Conservation (phyloP, 2,329 filamentous ascomycete genomes). For the Dothiorella sarmentorum region DNA sequence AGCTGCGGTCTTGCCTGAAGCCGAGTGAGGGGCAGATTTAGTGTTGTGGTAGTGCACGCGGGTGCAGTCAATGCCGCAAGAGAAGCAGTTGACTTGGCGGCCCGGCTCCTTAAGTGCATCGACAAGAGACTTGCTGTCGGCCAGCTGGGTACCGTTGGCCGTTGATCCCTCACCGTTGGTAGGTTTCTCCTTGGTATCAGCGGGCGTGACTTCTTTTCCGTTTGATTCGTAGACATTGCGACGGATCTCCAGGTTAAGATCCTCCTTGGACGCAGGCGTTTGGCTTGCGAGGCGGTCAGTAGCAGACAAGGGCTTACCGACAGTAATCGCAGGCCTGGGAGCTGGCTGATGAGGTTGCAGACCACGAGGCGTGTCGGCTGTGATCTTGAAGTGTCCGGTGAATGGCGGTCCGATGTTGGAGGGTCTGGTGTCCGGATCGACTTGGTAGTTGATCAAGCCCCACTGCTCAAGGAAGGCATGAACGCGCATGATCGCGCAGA, state of each 20-base stretch:
- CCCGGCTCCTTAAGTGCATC: slow-evolving; percentile 59
- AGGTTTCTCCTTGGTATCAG: slow-evolving; percentile 61
- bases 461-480: slow-evolving; percentile 98
- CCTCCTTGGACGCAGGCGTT: slow-evolving; percentile 65
- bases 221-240: slow-evolving; percentile 94
- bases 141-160: slow-evolving; percentile 63
- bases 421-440: slow-evolving; percentile 91
- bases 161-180: slow-evolving; percentile 59
- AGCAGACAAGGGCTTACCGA: slow-evolving; percentile 59
- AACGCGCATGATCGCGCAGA: slow-evolving; percentile 98
- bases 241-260: slow-evolving; percentile 87
- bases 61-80: slow-evolving; percentile 88
- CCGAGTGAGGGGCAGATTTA: slow-evolving; percentile 52
- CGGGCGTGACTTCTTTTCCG: slow-evolving; percentile 75
- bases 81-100: slow-evolving; percentile 75
- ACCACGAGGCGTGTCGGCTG: slow-evolving; percentile 90
- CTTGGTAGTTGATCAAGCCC: slow-evolving; percentile 99
- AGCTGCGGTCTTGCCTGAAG: slow-evolving; percentile 50
- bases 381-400: slow-evolving; percentile 94
- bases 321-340: slow-evolving; percentile 62
- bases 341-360: slow-evolving; percentile 93
- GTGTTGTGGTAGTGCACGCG: slow-evolving; percentile 66
- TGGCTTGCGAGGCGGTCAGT: slow-evolving; percentile 71
- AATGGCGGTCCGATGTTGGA: slow-evolving; percentile 95
- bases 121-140: slow-evolving; percentile 62